phyloP scores from a whole-genome alignment of 73 alveolate genomes.

The Paramecium biaurelia region DNA sequence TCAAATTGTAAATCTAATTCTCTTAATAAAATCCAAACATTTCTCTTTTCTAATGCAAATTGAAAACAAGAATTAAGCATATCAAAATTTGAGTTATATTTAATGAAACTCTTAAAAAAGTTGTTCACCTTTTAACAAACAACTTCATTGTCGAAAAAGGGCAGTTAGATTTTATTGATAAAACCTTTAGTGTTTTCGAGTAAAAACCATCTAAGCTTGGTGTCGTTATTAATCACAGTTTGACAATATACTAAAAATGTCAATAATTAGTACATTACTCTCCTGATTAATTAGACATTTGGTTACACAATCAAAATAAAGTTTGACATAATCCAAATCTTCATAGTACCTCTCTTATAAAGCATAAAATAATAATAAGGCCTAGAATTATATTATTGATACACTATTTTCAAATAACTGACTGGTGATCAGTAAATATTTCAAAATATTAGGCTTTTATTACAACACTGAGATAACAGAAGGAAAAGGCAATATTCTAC shows the following conservation, averaged over 20 bases:
- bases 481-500: conserved; percentile 34
- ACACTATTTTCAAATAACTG: background rate
- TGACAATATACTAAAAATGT: background rate
- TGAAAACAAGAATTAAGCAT: conserved; percentile 12
- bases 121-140: background rate
- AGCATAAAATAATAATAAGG: background rate
- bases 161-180: background rate
- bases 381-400: background rate
- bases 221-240: background rate
- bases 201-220: background rate
- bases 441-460: background rate
- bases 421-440: background rate
- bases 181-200: background rate
- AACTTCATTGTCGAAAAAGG: background rate
- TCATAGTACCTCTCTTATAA: conserved; percentile 5
- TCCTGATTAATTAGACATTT: background rate
- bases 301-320: background rate
- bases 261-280: background rate
- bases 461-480: background rate
- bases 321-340: background rate
- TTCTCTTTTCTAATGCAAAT: background rate
- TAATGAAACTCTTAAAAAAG: background rate
- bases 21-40: background rate
- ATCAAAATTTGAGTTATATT: background rate
- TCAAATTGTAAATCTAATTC: background rate